Base-by-base conservation (phyloP, 495 filamentous ascomycete genomes). In the Lindgomyces ingoldianus region DNA sequence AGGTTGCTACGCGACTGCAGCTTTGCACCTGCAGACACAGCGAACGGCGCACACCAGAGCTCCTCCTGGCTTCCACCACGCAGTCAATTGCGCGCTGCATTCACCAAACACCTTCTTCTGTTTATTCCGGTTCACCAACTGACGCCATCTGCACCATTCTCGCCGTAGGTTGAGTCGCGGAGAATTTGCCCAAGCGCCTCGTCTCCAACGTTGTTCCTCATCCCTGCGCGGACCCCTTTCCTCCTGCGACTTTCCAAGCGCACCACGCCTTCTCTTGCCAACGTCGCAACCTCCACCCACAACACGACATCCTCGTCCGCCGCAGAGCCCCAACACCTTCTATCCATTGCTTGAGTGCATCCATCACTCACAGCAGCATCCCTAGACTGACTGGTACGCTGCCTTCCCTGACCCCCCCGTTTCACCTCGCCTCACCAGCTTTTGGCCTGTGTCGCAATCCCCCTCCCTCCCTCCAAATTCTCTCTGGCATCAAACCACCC, bases 181-280 rank as follows among this genome's bases (percentile, higher is more conserved):
- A 60, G 61, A 54, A 18, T 64, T 57, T 60, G 42, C 25, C 44
- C 53, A 64, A 66, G 63, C 59, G 67, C 53, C 57, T 25, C 21
- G 21, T 49, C 51, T 59, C 30, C 62, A 62, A 61, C 42, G 49
- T 57, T 52, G 62, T 56, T 69, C 45, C 51, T 45, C 27, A 63
- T 51, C 60, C 68, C 63, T 60, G 58, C 51, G 50, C 58, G 54
- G 63, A 67, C 62, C 68, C 68, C 63, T 67, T 70, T 69, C 58
- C 63, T 54, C 47, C 52, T 19, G 19, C 52, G 33, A 63, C 19
- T 57, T 57, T 59, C 45, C 25, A 36, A 60, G 57, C 59, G 42
- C 66, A 69, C 66, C 66, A 67, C 68, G 53, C 57, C 68, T 67
- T 67, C 62, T 59, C 51, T 54, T 63, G 48, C 45, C 62, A 54